Conservation (phyloP, 75 land plant species). For the Larix kaempferi region DNA sequence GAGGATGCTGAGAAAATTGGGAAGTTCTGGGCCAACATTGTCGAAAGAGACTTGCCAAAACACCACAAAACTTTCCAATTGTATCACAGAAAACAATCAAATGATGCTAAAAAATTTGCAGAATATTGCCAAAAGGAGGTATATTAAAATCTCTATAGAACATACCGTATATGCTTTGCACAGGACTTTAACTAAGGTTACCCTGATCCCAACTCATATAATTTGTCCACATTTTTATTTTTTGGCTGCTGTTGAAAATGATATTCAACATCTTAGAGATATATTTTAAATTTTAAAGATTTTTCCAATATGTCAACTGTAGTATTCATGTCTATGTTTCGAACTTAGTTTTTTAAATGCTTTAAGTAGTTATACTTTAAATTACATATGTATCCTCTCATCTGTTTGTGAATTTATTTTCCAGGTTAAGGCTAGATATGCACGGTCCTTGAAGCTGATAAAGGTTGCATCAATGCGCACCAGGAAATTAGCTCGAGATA, state of each 20-base stretch:
- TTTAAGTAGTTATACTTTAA: no score
- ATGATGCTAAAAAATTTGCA: constrained; percentile 80
- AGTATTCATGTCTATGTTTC: no score
- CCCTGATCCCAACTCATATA: background rate
- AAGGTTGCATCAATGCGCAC: constrained; percentile 83
- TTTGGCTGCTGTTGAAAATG: background rate
- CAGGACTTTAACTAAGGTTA: background rate
- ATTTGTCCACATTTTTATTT: background rate
- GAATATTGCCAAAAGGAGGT: constrained; percentile 96
- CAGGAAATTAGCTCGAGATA: constrained; percentile 80
- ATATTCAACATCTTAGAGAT: background rate
- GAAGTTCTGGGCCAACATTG: constrained; percentile 75
- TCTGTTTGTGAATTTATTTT: constrained; percentile 3
- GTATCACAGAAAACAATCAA: constrained; percentile 63
- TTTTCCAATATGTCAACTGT: no score
- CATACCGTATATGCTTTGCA: background rate
- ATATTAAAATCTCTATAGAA: constrained; percentile 4
- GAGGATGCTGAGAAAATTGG: constrained; percentile 84
- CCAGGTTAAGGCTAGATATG: constrained; percentile 78
- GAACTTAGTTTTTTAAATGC: no score
- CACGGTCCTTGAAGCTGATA: constrained; percentile 71
- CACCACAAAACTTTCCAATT: constrained; percentile 67
- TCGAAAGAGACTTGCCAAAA: constrained; percentile 76
- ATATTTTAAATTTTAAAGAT: background rate
- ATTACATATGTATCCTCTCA: background rate